Evolutionary conservation across 1,284 basidiomycete species (phyloP).

Genomic region (Rhodotorula mucilaginosa): DNA sequence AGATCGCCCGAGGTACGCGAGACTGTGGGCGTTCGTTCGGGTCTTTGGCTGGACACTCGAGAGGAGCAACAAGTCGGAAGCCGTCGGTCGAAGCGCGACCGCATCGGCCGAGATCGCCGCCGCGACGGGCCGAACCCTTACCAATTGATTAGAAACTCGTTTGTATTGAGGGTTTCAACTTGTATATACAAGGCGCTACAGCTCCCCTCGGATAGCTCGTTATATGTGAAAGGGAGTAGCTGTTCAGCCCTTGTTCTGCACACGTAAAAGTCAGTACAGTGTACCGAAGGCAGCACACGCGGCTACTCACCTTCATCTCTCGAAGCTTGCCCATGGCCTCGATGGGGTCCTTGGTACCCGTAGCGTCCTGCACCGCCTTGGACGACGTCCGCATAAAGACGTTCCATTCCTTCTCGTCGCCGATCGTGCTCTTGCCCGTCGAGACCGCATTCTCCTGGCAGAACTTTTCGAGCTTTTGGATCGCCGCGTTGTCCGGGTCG

Average conservation of each 20-base stretch:
- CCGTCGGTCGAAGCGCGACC: neutral
- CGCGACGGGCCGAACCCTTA: neutral
- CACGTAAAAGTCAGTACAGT: neutral
- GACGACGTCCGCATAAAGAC: slow-evolving; percentile 65
- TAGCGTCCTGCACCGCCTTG: slow-evolving; percentile 32
- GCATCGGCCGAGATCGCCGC: neutral
- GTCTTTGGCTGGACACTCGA: neutral
- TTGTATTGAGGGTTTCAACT: neutral
- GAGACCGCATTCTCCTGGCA: slow-evolving; percentile 58
- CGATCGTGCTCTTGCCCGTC: slow-evolving; percentile 76
- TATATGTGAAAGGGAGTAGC: too few species aligned
- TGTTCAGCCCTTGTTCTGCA: slow-evolving; percentile 31
- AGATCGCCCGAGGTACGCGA: slow-evolving; percentile 6
- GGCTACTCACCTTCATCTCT: slow-evolving; percentile 30
- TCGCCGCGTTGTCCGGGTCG: slow-evolving; percentile 63
- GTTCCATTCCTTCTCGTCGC: slow-evolving; percentile 80
- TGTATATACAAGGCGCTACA: neutral
- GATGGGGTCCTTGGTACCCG: slow-evolving; percentile 23
- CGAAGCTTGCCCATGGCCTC: slow-evolving; percentile 34
- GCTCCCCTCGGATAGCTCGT: neutral
- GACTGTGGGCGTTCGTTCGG: neutral
- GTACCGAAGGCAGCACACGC: neutral
- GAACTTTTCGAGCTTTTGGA: slow-evolving; percentile 60
- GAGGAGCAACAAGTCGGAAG: neutral
- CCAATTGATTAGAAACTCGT: neutral